Base-by-base conservation (phyloP, 2,329 filamentous ascomycete species). In the Nemania serpens region DNA sequence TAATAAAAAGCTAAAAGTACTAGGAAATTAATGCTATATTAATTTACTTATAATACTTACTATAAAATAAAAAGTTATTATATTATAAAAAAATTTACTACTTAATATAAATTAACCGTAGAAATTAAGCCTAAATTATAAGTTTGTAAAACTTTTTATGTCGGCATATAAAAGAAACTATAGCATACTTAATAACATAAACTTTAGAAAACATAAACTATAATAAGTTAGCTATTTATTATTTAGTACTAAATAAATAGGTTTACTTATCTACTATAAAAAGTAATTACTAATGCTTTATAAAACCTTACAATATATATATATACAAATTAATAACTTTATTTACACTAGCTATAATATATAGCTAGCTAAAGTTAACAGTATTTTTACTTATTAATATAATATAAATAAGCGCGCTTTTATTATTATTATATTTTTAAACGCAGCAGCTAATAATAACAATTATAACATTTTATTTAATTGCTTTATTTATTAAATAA, bases 391-490 rank as follows among this genome's bases (percentile, higher is more conserved):
- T 29, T 41, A 51, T 29, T 41, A 37, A 39, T 51, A 51, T 37
- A n/a, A 41, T 41, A 41, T 51, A 51, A 25, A 7, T 51, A 41
- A 51, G 5, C 36, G n/a, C 10, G 15, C 25, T n/a, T 51, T 51
- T 41, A 25, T 51, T 39, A 15, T 51, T 39, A 39, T 51, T 41
- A 51, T 22, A n/a, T 51, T 51, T 51, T 41, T 51, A 29, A 29
- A 29, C 22, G 5, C 39, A 29, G 17, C 12, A 25, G 25, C 18
- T 25, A 29, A 29, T 10, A 25, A 51, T 22, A 22, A 39, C 15
- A 4, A 12, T 50, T 36, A 37, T 15, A 22, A 50, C 17, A 2
- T 37, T 50, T 37, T 50, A 37, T 20, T 50, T 22, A 22, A 37
- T 37, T 50, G 12, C 11, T 22, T 22, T 50, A 20, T 50, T 12